Base-by-base conservation (phyloP, 768 basidiomycete genomes). In the Xerocomellus amylosporus region DNA sequence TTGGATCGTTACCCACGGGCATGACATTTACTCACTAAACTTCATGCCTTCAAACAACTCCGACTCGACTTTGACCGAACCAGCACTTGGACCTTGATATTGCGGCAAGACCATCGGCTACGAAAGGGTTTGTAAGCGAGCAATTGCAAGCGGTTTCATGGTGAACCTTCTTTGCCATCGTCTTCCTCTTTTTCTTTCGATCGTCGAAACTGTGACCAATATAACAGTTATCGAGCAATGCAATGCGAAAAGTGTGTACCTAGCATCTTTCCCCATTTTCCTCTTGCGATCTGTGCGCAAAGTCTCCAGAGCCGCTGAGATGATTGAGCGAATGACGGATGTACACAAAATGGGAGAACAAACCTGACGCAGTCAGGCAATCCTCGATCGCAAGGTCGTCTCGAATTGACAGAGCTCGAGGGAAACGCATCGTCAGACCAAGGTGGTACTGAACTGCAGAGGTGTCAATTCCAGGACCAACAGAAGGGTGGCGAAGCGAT, bases 391-490 rank as follows among this genome's bases (percentile, higher is more conserved):
- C 79, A 19, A 91, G 76, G 62, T 97, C 93, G 46, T 90, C 89
- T 22, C 92, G 82, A 55, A 95, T 92, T 3, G 72, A 66, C 43
- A 92, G 63, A 15, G 90, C 93, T 53, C 95, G 82, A 42, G 97
- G 96, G 66, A 99, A 99, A 20, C 97, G 86, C 84, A 99, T 88
- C 0, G 96, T 98, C 58, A 87, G 83, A 5, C 87, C 88, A 58
- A 93, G 69, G 49, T 88, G 88, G 62, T 92, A 98, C 61, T 85
- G 86, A 60, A 93, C 94, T 85, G 56, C 59, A 37, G 51, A 31
- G 40, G 9, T 5, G 47, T 55, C 8, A 55, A 54, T 45, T 38
- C 26, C n/a, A 28, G 19, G 26, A 10, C 20, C 30, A 36, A 34
- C 4, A 19, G n/a, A 19, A 31, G 34, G 19, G 22, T 20, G 22